Percentiles rank a stretch among this genome's conserved stretches.
Conservation (phyloP, 1,284 basidiomycete genomes). For the Puccinia novopanici region DNA sequence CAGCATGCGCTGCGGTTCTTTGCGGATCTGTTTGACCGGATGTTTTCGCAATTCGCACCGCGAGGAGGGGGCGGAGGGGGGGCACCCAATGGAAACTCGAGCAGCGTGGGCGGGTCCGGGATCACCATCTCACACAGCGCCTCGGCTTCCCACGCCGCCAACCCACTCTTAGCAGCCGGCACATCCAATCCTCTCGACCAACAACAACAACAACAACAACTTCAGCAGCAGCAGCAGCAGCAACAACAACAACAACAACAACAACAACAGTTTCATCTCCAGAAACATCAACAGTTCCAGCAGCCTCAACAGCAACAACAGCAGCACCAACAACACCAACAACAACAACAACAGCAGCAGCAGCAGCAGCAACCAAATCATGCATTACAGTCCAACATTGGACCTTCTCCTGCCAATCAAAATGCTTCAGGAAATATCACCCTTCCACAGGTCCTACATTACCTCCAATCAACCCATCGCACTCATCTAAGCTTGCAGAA, state of each 20-base stretch:
- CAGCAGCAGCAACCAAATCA: conserved; percentile 61
- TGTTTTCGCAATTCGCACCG: conserved; percentile 49
- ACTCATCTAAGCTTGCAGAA: conserved; percentile 89
- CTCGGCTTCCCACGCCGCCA: conserved; percentile 7
- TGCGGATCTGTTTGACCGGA: conserved; percentile 49
- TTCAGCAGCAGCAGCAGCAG: conserved; percentile 32
- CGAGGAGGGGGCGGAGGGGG: conserved; percentile 12
- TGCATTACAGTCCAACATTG: conserved; percentile 67
- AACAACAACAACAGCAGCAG: conserved; percentile 64
- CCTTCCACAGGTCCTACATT: conserved; percentile 91
- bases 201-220: conserved; percentile 10
- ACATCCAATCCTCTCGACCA: background rate
- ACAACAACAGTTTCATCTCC: conserved; percentile 12
- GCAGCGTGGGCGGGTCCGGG: background rate
- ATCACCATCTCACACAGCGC: background rate
- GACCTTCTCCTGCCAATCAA: conserved; percentile 46
- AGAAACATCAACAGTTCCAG: conserved; percentile 50
- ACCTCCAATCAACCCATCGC: conserved; percentile 96
- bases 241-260: conserved; percentile 27
- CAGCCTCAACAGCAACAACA: conserved; percentile 56
- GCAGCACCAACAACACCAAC: conserved; percentile 63
- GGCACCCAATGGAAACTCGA: background rate
- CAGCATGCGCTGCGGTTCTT: conserved; percentile 50
- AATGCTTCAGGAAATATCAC: conserved; percentile 69
- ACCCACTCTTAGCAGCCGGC: background rate